These are phyloP conservation scores for Entomortierella beljakovae DNA, from an alignment of 192 early-diverging fungal species.

Conservation along the genomic window DNA sequence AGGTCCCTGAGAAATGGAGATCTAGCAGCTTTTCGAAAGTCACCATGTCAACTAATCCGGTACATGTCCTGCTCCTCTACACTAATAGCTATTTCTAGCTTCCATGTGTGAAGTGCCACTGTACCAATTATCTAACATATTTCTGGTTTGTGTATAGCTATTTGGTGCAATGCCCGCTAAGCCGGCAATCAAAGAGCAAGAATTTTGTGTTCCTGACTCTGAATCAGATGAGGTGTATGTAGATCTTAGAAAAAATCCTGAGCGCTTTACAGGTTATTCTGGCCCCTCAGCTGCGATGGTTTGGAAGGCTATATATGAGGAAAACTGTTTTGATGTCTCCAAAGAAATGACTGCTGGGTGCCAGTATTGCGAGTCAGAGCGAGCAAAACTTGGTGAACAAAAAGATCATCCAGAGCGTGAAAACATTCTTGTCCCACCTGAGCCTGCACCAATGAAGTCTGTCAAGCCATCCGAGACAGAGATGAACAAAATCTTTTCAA, in stretches of 20 bases:
- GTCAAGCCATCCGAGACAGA: constrained; percentile 24
- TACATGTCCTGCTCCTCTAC: neutral
- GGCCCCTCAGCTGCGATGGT: constrained; percentile 89
- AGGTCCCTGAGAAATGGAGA: constrained; percentile 39
- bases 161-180: constrained; percentile 45
- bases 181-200: constrained; percentile 71
- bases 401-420: constrained; percentile 6
- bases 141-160: constrained; percentile 32
- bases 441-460: constrained; percentile 29
- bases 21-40: constrained; percentile 23
- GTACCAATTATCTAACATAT: too few relatives aligned
- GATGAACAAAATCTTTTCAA: constrained; percentile 45
- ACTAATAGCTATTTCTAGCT: constrained; percentile 45
- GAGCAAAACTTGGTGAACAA: constrained; percentile 14
- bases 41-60: constrained; percentile 27
- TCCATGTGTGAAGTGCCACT: too few relatives aligned
- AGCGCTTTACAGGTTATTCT: constrained; percentile 96
- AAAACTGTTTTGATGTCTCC: constrained; percentile 94
- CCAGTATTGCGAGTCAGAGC: constrained; percentile 32
- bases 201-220: constrained; percentile 76
- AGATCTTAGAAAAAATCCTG: constrained; percentile 92
- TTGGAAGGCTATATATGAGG: constrained; percentile 97
- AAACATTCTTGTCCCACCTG: constrained; percentile 41
- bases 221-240: constrained; percentile 83
- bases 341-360: constrained; percentile 65